phyloP scores from a whole-genome alignment of 805 yeast genomes.

The Torulaspora quercuum region DNA sequence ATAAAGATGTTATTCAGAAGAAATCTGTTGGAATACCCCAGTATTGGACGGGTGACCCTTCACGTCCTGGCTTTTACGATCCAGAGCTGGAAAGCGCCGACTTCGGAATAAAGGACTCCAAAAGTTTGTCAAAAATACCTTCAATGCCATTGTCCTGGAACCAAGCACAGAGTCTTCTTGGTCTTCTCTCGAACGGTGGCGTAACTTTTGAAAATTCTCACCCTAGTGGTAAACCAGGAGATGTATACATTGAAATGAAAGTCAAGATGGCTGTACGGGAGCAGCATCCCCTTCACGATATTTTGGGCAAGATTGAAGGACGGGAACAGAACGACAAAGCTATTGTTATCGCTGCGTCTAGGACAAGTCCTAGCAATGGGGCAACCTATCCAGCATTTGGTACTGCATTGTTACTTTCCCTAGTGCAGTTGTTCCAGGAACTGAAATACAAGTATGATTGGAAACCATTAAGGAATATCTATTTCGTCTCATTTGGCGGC shows the following conservation, averaged over 20 bases:
- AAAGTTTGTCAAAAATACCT: slow-evolving; percentile 66
- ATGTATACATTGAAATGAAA: slow-evolving; percentile 28
- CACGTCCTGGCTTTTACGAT: slow-evolving; percentile 58
- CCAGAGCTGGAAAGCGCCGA: slow-evolving; percentile 46
- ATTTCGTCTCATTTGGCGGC: slow-evolving; percentile 83
- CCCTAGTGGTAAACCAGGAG: slow-evolving; percentile 24
- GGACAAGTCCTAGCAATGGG: slow-evolving; percentile 79
- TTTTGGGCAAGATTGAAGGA: slow-evolving; percentile 74
- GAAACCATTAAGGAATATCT: slow-evolving; percentile 79
- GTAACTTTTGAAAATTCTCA: slow-evolving; percentile 23
- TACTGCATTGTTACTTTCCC: slow-evolving; percentile 64
- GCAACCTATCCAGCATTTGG: slow-evolving; percentile 71
- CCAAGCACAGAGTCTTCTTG: slow-evolving; percentile 51
- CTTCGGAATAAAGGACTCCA: slow-evolving; percentile 45
- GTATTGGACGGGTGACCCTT: slow-evolving; percentile 69
- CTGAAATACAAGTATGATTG: slow-evolving; percentile 65
- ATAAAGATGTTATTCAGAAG: slow-evolving; percentile 35
- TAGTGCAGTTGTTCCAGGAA: slow-evolving; percentile 63
- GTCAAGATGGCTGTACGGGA: slow-evolving; percentile 46
- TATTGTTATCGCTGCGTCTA: slow-evolving; percentile 73
- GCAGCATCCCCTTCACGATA: slow-evolving; percentile 71
- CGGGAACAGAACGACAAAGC: slow-evolving; percentile 73
- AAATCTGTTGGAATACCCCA: slow-evolving; percentile 56
- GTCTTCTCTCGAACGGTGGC: slow-evolving; percentile 28
- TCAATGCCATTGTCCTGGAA: slow-evolving; percentile 72